Evolutionary conservation across 768 basidiomycete genomes (phyloP).

Genomic region (Daedalea quercina): DNA sequence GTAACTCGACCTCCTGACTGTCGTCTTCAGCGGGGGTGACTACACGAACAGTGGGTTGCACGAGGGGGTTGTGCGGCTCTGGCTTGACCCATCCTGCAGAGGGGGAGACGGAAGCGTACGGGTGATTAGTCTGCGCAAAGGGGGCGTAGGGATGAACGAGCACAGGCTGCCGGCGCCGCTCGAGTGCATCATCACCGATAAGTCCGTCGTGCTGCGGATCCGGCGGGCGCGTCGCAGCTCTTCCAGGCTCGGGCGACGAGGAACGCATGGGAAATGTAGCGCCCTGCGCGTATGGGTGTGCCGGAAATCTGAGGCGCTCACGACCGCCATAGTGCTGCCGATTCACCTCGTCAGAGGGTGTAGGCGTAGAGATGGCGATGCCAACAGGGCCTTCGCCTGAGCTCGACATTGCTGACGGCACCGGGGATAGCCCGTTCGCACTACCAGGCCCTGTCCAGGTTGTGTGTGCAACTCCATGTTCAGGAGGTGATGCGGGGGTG

Average conservation of each 20-base stretch:
- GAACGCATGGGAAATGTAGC: slow-evolving; percentile 9
- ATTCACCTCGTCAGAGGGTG: slow-evolving; percentile 17
- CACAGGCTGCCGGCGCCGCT: slow-evolving; percentile 18
- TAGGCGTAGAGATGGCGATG: slow-evolving; percentile 37
- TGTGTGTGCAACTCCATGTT: background rate
- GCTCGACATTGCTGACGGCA: slow-evolving; percentile 22
- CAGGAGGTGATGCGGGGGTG: slow-evolving; percentile 10
- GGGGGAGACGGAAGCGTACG: slow-evolving; percentile 12
- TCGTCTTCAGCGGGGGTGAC: background rate
- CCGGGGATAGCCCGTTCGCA: slow-evolving; percentile 20
- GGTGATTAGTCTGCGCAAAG: slow-evolving; percentile 16
- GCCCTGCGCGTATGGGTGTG: slow-evolving; percentile 32
- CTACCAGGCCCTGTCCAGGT: slow-evolving; percentile 5
- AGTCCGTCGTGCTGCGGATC: slow-evolving; percentile 2
- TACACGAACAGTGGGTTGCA: background rate
- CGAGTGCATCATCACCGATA: slow-evolving; percentile 8
- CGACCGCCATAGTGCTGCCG: background rate
- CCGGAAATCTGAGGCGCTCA: slow-evolving; percentile 20
- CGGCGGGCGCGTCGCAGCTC: background rate
- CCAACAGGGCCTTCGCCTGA: slow-evolving; percentile 29
- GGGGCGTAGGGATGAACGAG: slow-evolving; percentile 20
- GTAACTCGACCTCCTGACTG: slow-evolving; percentile 4
- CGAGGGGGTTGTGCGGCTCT: too few species aligned
- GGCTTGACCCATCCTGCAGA: background rate
- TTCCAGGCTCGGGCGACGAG: background rate